Evolutionary conservation across 2,329 filamentous ascomycete species (phyloP), one percentile per base, ranked within the genome.

Genomic region (Pyrenophora teres): DNA sequence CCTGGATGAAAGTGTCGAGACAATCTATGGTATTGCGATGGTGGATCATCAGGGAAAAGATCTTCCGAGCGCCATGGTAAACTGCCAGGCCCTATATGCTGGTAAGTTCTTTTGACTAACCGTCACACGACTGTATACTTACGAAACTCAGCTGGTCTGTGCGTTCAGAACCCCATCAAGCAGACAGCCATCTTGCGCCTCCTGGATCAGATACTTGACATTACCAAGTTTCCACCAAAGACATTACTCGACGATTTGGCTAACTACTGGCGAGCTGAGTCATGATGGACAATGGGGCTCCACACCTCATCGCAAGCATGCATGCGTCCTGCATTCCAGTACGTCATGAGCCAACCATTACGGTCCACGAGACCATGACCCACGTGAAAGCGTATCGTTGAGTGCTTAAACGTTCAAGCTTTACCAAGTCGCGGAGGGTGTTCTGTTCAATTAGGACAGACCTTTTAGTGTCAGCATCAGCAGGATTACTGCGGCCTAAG

Each of bases 11-110:
- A 76, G 77, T 19, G 77, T 82, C 5, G 76, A 78, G 38, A 74
- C 69, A 0, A 80, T 83, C 18, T 80, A 77, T 42, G 80, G 80
- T 1, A 79, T 82, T 41, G 80, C 79, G 0, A 71, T 78, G 63
- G 76, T 76, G 45, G 27, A 30, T 30, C 59, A 63, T 41, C 65
- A 70, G 35, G 58, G 52, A 15, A 63, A 59, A 25, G 62, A 71
- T 32, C 39, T 67, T 19, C 54, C 62, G 0, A 67, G 64, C 37
- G 64, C 68, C 3, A 69, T 69, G 52, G 46, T 65, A 7, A 63
- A 70, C 25, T 60, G 64, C 30, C 62, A 67, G 27, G 63, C 67
- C 6, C 40, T 71, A 6, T 71, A 70, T 52, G 66, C 62, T 44
- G 68, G 68, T 71, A 48, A 55, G 67, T 53, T 12, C 15, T 5